These are phyloP conservation scores for Lathyrus aphaca DNA, from an alignment of 306 rosid species.

Conservation along the genomic window DNA sequence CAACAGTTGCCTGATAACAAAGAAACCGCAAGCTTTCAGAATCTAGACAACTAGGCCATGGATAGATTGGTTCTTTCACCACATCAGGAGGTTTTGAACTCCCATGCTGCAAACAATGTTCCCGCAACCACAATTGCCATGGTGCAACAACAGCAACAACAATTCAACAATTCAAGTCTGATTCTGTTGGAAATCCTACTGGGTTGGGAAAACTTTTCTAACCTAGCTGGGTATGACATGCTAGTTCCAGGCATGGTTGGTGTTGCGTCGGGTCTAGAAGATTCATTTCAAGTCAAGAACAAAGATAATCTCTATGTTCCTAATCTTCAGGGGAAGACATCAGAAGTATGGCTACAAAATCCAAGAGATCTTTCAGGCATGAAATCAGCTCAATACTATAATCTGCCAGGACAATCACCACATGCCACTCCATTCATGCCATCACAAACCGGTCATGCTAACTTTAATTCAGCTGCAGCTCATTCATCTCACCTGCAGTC, in stretches of 20 bases:
- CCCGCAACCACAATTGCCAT: constrained; percentile 72
- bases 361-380: too few relatives aligned
- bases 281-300: constrained; percentile 87
- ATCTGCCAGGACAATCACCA: too few relatives aligned
- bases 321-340: constrained; percentile 99
- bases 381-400: too few relatives aligned
- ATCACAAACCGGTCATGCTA: too few relatives aligned
- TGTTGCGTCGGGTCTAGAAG: constrained; percentile 76
- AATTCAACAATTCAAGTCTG: constrained; percentile 87
- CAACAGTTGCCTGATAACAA: too few relatives aligned
- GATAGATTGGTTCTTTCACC: too few relatives aligned
- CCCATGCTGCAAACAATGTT: constrained; percentile 57
- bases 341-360: too few relatives aligned
- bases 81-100: constrained; percentile 73
- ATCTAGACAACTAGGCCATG: too few relatives aligned
- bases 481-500: too few relatives aligned
- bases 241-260: constrained; percentile 85
- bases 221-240: constrained; percentile 81
- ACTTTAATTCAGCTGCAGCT: too few relatives aligned
- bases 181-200: constrained; percentile 79
- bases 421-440: too few relatives aligned
- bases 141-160: constrained; percentile 70
- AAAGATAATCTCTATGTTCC: constrained; percentile 88
- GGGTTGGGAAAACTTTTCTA: constrained; percentile 84
- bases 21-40: too few relatives aligned